Conservation (phyloP, 805 yeast genomes). For the Wickerhamiella slavikovae region DNA sequence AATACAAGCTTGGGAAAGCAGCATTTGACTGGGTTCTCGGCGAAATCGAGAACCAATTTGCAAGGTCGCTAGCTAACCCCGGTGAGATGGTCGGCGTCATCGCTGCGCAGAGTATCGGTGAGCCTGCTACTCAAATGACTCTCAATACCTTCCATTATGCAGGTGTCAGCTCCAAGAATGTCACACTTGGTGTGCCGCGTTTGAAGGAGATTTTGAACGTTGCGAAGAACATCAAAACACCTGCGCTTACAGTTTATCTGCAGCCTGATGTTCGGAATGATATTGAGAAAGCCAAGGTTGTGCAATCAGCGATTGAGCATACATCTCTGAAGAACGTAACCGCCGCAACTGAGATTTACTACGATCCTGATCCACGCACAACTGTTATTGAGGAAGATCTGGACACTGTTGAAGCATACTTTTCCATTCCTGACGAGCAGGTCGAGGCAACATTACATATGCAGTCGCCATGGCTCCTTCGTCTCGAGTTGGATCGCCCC, state of each 20-base stretch:
- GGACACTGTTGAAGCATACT: conserved; percentile 93
- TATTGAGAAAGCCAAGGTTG: conserved; percentile 82
- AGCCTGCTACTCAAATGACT: conserved; percentile 97
- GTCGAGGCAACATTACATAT: conserved; percentile 84
- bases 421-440: conserved; percentile 93
- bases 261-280: conserved; percentile 63
- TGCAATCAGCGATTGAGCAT: conserved; percentile 93
- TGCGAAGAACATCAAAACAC: conserved; percentile 97
- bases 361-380: conserved; percentile 93
- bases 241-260: conserved; percentile 90
- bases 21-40: conserved; percentile 95
- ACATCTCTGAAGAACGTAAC: conserved; percentile 89
- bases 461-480: conserved; percentile 95
- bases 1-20: conserved; percentile 58
- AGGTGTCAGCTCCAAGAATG: conserved; percentile 92
- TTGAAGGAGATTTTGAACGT: conserved; percentile 94
- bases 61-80: conserved; percentile 77
- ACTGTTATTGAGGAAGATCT: conserved; percentile 95
- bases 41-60: conserved; percentile 84
- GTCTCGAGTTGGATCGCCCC: conserved; percentile 94
- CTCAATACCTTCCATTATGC: conserved; percentile 95
- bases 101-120: conserved; percentile 96
- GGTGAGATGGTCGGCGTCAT: conserved; percentile 98
- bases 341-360: conserved; percentile 90
- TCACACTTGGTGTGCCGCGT: conserved; percentile 94